A percentile compares a stretch with the other conserved stretches of the same genome.
These are phyloP conservation scores for Luffa aegyptiaca DNA, from an alignment of 306 rosid species.

Conservation along the genomic window DNA sequence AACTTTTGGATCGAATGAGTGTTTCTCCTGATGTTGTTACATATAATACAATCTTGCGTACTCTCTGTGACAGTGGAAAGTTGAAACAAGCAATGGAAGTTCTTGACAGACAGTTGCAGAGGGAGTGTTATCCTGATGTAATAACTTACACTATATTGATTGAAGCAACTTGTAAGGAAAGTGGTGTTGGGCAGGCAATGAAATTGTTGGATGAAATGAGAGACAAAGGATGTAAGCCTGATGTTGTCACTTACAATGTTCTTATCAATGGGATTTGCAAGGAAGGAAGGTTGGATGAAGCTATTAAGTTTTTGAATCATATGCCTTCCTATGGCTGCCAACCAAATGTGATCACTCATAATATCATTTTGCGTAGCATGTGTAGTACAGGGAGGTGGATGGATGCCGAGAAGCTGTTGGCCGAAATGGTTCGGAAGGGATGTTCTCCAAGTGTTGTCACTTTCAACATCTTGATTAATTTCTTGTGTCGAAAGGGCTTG, in stretches of 20 bases:
- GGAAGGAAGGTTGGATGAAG: constrained; percentile 84
- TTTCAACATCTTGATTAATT: constrained; percentile 90
- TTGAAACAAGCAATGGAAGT: constrained; percentile 86
- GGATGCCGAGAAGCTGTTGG: constrained; percentile 75
- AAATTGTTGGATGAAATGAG: constrained; percentile 84
- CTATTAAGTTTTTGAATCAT: constrained; percentile 50
- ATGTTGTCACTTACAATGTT: constrained; percentile 84
- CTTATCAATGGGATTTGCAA: constrained; percentile 86
- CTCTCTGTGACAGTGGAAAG: constrained; percentile 69
- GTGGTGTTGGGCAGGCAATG: constrained; percentile 84
- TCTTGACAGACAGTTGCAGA: constrained; percentile 58
- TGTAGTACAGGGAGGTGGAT: constrained; percentile 91
- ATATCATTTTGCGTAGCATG: constrained; percentile 77
- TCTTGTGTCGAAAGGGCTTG: constrained; percentile 73
- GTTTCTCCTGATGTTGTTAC: constrained; percentile 87
- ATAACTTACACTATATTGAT: constrained; percentile 82
- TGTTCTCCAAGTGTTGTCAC: constrained; percentile 95
- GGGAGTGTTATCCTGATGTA: constrained; percentile 87
- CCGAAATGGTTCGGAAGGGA: constrained; percentile 76
- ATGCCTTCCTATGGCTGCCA: constrained; percentile 62
- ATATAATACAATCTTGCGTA: constrained; percentile 66
- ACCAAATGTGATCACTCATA: constrained; percentile 75
- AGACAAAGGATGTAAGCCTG: constrained; percentile 74
- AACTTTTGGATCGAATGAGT: constrained; percentile 71
- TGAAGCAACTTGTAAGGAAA: constrained; percentile 84